phyloP scores from a whole-genome alignment of 495 filamentous ascomycete genomes.

The Daldinia vernicosa region DNA sequence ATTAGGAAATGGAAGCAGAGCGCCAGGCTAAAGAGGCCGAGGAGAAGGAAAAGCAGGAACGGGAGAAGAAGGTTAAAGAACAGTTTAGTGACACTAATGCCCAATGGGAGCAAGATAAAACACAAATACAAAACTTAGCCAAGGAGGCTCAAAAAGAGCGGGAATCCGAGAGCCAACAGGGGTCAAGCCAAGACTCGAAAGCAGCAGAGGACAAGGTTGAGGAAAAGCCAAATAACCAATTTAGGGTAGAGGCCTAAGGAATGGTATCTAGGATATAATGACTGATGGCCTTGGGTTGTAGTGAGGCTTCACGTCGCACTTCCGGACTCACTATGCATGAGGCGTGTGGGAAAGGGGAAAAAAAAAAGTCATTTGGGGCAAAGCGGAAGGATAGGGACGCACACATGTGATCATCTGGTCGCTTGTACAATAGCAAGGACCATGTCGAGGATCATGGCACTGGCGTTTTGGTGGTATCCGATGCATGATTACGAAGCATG shows the following conservation, averaged over 20 bases:
- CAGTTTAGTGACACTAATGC: slow-evolving; percentile 72
- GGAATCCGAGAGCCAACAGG: slow-evolving; percentile 33
- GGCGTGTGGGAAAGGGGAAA: slow-evolving; percentile 18
- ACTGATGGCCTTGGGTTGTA: slow-evolving; percentile 15
- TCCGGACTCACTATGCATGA: slow-evolving; percentile 12
- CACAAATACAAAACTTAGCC: slow-evolving; percentile 73
- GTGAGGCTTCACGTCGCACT: slow-evolving; percentile 5
- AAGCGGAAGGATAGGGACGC: slow-evolving; percentile 13
- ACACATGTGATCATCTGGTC: slow-evolving; percentile 39
- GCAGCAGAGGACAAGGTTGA: slow-evolving; percentile 40
- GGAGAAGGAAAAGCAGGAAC: slow-evolving; percentile 73
- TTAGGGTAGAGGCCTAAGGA: slow-evolving; percentile 42
- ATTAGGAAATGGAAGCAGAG: slow-evolving; percentile 85
- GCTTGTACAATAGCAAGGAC: slow-evolving; percentile 45
- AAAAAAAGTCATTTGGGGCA: slow-evolving; percentile 21
- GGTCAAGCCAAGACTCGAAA: slow-evolving; percentile 38
- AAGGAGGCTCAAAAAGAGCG: slow-evolving; percentile 54
- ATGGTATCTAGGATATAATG: slow-evolving; percentile 26
- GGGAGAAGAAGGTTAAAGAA: slow-evolving; percentile 72
- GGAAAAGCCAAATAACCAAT: slow-evolving; percentile 41
- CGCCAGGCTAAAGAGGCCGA: slow-evolving; percentile 74
- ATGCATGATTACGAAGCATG: slow-evolving; percentile 48
- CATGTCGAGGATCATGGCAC: slow-evolving; percentile 44
- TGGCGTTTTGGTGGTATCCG: slow-evolving; percentile 47
- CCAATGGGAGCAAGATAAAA: slow-evolving; percentile 87